Evolutionary conservation across 495 filamentous ascomycete genomes (phyloP).

Genomic region (Talaromyces stipitatus): DNA sequence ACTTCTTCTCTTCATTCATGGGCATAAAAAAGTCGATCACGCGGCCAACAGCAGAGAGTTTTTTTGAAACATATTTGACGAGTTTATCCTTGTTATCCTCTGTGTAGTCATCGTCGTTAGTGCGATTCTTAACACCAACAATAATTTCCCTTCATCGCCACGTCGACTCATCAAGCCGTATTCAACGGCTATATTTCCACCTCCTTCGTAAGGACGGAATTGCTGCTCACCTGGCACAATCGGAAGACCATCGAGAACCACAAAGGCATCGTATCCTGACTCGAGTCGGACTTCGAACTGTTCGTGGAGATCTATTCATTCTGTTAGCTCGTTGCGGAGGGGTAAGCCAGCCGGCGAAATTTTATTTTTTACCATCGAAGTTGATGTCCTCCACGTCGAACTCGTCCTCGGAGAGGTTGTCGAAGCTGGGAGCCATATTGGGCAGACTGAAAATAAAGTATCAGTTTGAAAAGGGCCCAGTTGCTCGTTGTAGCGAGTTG

Average conservation of each 20-base stretch:
- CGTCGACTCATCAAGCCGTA: background rate
- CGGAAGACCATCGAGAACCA: slow-evolving; percentile 91
- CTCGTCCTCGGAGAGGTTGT: slow-evolving; percentile 69
- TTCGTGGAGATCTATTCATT: slow-evolving; percentile 68
- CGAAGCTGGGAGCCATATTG: slow-evolving; percentile 67
- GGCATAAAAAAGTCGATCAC: slow-evolving; percentile 92
- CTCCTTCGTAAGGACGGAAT: background rate
- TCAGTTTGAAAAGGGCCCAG: background rate
- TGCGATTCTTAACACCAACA: background rate
- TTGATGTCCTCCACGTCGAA: slow-evolving; percentile 83
- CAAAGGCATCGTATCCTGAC: slow-evolving; percentile 89
- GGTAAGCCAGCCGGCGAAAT: slow-evolving; percentile 9
- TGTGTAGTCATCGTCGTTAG: slow-evolving; percentile 18
- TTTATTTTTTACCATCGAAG: slow-evolving; percentile 59
- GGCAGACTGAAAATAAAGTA: slow-evolving; percentile 4
- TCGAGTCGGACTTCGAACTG: slow-evolving; percentile 94
- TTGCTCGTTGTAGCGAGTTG: slow-evolving; percentile 1
- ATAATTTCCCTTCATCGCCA: background rate
- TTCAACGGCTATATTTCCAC: background rate
- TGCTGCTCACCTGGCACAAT: slow-evolving; percentile 66
- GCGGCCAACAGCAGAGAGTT: slow-evolving; percentile 75
- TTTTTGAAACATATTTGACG: slow-evolving; percentile 87
- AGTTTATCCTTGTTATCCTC: slow-evolving; percentile 83
- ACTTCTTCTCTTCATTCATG: slow-evolving; percentile 69
- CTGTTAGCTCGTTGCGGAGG: slow-evolving; percentile 13